Base-by-base conservation (phyloP, 2,329 filamentous ascomycete genomes). In the Teratosphaeriaceae sp. region DNA sequence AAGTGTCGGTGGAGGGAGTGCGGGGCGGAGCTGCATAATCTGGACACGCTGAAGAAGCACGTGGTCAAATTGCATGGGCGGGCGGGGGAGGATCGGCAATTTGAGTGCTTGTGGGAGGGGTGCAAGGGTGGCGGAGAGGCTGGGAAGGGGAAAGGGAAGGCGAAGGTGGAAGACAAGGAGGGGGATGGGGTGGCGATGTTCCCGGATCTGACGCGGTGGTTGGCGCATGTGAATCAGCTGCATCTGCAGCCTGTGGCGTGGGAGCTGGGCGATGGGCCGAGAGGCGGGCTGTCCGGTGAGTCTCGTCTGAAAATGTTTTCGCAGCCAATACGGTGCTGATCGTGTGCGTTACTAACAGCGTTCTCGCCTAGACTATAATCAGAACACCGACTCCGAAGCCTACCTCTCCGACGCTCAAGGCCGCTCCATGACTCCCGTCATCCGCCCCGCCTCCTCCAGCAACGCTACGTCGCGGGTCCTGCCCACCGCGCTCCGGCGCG, bases 1-100 rank as follows among this genome's bases (percentile, higher is more conserved):
- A 66, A 68, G 42, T 84, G 80, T 59, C 59, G 65, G 31, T 84
- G 79, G 80, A 61, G 70, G 40, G 60, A 63, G 1, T 84, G 80
- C 56, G 59, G 61, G 3, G 72, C 75, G 0, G 70, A 80, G 49
- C 63, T 84, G 4, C 80, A 84, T 59, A 83, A 82, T 50, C 59
- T 82, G 12, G 71, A 74, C 7, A 76, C 74, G 0, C 62, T 84
- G 5, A 72, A 72, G 47, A 76, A 75, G 44, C 80, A 84, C 56
- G 60, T 80, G 5, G 56, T 67, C 40, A 81, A 78, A 52, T 59
- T 75, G 3, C 80, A 84, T 52, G 61, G 65, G 18, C 62, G 61
- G 33, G 50, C 58, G 19, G 63, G 59, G 11, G 38, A 43, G 2
- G 53, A 58, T 11, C 63, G 65, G 19, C 59, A 61, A 16, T 63